Evolutionary conservation across 2,329 filamentous ascomycete species (phyloP).

Genomic region (Trichoderma koningii): DNA sequence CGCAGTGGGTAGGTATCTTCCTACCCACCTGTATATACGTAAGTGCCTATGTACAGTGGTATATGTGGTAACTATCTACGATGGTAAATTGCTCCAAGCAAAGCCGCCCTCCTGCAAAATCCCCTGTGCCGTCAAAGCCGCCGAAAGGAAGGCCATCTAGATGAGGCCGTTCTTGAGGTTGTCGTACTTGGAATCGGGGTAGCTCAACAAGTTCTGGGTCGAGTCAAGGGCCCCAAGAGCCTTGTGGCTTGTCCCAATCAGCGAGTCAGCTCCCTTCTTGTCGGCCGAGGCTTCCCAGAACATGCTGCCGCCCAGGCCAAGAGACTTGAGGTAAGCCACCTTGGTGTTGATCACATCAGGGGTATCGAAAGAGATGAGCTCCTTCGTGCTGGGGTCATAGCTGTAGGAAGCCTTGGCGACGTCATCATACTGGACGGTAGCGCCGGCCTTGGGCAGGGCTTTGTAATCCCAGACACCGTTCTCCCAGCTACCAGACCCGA

Average conservation of each 20-base stretch:
- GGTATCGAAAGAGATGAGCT: constrained; percentile 74
- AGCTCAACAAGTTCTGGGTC: constrained; percentile 53
- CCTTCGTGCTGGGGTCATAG: constrained; percentile 61
- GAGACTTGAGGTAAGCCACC: constrained; percentile 62
- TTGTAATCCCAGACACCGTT: constrained; percentile 80
- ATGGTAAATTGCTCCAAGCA: not conserved
- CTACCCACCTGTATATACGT: not conserved
- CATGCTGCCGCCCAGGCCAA: constrained; percentile 73
- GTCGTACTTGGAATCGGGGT: constrained; percentile 56
- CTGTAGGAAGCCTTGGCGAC: constrained; percentile 67
- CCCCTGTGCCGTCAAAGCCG: not conserved
- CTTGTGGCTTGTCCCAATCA: constrained; percentile 57
- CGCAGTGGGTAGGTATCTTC: no score
- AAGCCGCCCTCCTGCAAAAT: not conserved
- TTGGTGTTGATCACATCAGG: constrained; percentile 62
- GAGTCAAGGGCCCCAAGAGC: constrained; percentile 47
- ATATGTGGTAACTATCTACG: constrained; percentile 14
- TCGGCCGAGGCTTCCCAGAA: constrained; percentile 84
- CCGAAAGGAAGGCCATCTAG: constrained; percentile 22
- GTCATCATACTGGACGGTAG: constrained; percentile 59
- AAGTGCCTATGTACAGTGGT: constrained; percentile 17
- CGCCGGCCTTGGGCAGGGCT: constrained; percentile 64
- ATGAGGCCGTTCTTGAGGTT: constrained; percentile 49
- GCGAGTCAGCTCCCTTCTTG: constrained; percentile 56
- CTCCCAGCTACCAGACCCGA: constrained; percentile 72